Evolutionary conservation across 2,329 filamentous ascomycete species (phyloP), one percentile per base, ranked within the genome.

Genomic region (Calonectria leucothoes): DNA sequence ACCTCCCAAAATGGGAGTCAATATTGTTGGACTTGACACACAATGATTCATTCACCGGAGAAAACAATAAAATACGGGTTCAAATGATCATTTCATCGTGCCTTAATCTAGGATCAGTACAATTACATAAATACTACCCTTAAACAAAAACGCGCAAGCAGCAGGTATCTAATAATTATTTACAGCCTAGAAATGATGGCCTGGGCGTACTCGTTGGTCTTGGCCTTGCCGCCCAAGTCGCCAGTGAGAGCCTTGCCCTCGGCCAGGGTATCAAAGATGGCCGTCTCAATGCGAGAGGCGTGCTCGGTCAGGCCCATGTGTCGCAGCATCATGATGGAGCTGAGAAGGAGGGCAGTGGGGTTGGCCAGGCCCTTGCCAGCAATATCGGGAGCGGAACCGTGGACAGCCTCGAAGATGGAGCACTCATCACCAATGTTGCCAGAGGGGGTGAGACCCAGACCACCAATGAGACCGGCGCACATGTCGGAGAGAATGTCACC

Each of bases 401-500:
- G 97, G 82, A 99, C 97, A 82, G 97, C 97, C 90, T 99, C 97
- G 89, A 99, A 99, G 89, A 98, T 98, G 85, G 95, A 98, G 93
- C 95, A 98, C 90, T 98, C 94, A 88, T 98, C 95, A 87, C 95
- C 97, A 84, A 98, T 98, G 92, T 99, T 99, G 83, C 96, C 97
- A 48, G 96, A 98, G 78, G 97, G 97, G 48, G 97, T 98, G 66
- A 99, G 93, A 85, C 97, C 97, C 77, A 99, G 94, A 87, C 97
- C 97, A 85, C 97, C 97, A 82, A 99, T 98, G 81, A 99, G 91
- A 89, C 97, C 97, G 82, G 97, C 97, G 90, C 97, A 98, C 95
- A 98, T 98, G 87, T 99, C 97, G 83, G 96, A 98, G 79, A 99
- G 92, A 91, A 99, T 99, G 88, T 98, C 97, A 87, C 97, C 97